Evolutionary conservation across 225 moss, liverwort and hornwort genomes (phyloP).

Genomic region (Pleurozium schreberi): DNA sequence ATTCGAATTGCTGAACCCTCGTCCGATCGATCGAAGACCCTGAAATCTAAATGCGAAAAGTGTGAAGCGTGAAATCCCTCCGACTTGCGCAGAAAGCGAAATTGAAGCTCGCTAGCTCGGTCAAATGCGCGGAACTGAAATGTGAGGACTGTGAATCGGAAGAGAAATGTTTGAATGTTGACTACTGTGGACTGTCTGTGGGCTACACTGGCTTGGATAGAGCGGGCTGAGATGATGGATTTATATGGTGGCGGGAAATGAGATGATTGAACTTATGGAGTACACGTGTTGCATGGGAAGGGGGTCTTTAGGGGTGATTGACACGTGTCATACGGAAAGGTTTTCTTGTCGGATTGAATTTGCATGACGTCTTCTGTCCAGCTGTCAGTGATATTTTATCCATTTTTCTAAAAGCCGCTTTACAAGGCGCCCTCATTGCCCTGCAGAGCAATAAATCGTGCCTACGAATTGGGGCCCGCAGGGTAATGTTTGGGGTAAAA

Average conservation of each 20-base stretch:
- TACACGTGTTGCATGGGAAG: background rate
- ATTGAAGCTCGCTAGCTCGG: no score
- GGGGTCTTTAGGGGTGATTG: fast-evolving
- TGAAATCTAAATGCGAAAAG: background rate
- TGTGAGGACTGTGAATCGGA: background rate
- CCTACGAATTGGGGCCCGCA: no score
- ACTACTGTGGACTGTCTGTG: no score
- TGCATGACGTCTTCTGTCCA: background rate
- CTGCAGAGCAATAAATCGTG: no score
- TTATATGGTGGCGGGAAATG: background rate
- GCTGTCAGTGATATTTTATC: background rate
- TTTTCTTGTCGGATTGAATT: background rate
- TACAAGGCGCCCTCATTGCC: no score
- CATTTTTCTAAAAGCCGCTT: background rate
- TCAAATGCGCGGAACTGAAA: background rate
- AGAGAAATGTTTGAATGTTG: no score
- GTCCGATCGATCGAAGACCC: background rate
- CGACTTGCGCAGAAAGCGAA: no score
- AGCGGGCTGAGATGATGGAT: fast-evolving
- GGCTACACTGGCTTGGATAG: no score
- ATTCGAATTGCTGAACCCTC: no score
- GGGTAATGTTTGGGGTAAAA: no score
- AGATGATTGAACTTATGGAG: background rate
- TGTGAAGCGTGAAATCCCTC: background rate
- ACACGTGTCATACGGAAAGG: background rate